Conservation (phyloP, 345 rosid species). For the Isatis tinctoria region DNA sequence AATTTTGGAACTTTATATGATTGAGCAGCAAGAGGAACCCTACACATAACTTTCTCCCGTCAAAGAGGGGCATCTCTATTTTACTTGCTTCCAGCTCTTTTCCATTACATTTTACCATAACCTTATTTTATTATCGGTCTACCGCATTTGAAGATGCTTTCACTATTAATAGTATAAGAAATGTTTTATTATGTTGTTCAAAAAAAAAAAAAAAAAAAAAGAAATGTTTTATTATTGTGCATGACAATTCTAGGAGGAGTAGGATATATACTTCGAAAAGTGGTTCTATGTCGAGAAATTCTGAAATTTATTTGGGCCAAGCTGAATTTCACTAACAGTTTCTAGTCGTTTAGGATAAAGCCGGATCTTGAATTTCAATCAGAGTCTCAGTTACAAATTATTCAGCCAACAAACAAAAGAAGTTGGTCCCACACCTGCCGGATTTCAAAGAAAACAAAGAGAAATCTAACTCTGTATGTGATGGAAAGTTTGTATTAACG, state of each 20-base stretch:
- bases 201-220: too few relatives aligned
- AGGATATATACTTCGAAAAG: background rate
- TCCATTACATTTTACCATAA: slow-evolving; percentile 2
- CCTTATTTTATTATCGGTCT: background rate
- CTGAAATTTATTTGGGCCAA: background rate
- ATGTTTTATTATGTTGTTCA: too few relatives aligned
- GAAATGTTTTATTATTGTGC: background rate
- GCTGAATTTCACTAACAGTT: background rate
- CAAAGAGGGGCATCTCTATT: slow-evolving; percentile 9
- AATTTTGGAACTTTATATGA: slow-evolving; percentile 14
- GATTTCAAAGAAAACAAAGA: slow-evolving; percentile 4
- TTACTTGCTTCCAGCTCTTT: slow-evolving; percentile 16
- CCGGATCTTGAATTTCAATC: background rate
- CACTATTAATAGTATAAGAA: background rate
- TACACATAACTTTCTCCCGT: slow-evolving; percentile 20
- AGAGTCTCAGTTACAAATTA: background rate
- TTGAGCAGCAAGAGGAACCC: slow-evolving; percentile 16
- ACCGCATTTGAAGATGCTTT: background rate
- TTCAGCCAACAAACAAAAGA: background rate
- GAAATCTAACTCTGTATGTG: background rate
- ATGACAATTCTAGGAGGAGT: background rate
- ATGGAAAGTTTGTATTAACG: background rate
- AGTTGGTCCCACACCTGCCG: background rate
- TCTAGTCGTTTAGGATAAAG: background rate
- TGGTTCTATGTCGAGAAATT: background rate